These are phyloP conservation scores for Phoma sp. DNA, from an alignment of 2,329 filamentous ascomycete genomes.

Conservation along the genomic window DNA sequence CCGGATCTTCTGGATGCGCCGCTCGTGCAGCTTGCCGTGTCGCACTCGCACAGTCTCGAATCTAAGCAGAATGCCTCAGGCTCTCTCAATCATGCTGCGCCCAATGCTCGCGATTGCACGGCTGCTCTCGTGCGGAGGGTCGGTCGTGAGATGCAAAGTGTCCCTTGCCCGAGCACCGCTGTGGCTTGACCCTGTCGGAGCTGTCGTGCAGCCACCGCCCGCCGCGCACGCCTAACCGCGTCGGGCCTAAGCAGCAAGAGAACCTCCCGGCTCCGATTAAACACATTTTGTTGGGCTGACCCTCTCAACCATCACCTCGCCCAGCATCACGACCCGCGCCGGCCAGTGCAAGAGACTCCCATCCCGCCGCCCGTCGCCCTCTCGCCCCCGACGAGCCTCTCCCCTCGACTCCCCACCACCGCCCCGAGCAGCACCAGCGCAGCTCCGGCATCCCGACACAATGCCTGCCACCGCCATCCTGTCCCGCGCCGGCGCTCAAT, in stretches of 20 bases:
- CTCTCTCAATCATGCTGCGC: conserved; percentile 1
- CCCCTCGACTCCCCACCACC: conserved; percentile 28
- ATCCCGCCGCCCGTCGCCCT: conserved; percentile 31
- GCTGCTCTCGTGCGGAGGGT: no score
- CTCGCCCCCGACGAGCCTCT: conserved; percentile 23
- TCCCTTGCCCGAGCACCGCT: conserved; percentile 13
- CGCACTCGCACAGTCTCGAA: no score
- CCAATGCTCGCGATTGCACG: not conserved
- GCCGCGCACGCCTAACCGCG: conserved; percentile 23
- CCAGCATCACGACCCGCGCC: conserved; percentile 21
- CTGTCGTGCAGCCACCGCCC: not conserved
- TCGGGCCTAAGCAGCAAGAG: conserved; percentile 10
- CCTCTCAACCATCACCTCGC: conserved; percentile 27
- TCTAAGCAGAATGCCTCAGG: no score
- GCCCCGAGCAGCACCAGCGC: conserved; percentile 21
- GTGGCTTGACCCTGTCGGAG: conserved; percentile 30
- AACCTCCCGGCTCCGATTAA: conserved; percentile 18
- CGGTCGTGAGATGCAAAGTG: conserved; percentile 9
- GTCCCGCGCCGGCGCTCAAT: conserved; percentile 54
- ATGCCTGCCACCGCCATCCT: conserved; percentile 62
- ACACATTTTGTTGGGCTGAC: conserved; percentile 44
- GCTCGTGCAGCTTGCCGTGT: conserved; percentile 2
- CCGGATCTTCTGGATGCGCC: conserved; percentile 24
- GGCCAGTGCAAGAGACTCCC: conserved; percentile 8
- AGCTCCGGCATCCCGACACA: conserved; percentile 49